Evolutionary conservation across 2,329 filamentous ascomycete genomes (phyloP).

Genomic region (Lasiodiplodia citricola): DNA sequence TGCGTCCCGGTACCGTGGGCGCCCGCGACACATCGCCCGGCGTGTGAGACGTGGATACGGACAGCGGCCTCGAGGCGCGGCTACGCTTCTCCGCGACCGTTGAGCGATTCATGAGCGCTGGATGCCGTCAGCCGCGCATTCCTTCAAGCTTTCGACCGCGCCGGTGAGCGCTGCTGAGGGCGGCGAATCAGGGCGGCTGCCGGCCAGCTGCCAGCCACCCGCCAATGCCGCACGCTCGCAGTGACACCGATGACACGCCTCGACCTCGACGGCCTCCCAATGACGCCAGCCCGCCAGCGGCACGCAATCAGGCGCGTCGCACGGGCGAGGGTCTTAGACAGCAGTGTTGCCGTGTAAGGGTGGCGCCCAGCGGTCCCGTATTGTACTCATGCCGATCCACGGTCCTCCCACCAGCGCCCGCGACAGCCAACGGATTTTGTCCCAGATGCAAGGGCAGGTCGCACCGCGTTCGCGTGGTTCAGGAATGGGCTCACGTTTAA

Average conservation of each 20-base stretch:
- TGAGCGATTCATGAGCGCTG: conserved; percentile 16
- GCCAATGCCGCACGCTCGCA: conserved; percentile 20
- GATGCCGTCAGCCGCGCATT: conserved; percentile 22
- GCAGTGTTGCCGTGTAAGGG: conserved; percentile 17
- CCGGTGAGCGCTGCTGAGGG: background rate
- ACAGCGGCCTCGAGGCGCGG: conserved; percentile 11
- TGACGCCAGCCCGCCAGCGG: conserved; percentile 21
- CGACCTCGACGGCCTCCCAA: conserved; percentile 16
- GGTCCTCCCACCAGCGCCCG: background rate
- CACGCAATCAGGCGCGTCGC: conserved; percentile 25
- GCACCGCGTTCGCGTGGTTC: conserved; percentile 27
- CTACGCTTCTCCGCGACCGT: conserved; percentile 24
- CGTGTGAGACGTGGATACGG: conserved; percentile 23
- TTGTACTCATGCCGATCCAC: conserved; percentile 22
- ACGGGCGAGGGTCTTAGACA: conserved; percentile 23
- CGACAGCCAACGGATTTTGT: conserved; percentile 23
- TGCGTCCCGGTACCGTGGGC: conserved; percentile 23
- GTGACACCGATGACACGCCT: conserved; percentile 24
- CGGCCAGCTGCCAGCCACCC: conserved; percentile 23
- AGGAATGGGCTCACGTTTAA: conserved; percentile 25
- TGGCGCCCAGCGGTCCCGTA: conserved; percentile 21
- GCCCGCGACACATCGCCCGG: conserved; percentile 15
- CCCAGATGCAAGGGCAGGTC: conserved; percentile 27
- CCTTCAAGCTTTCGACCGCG: conserved; percentile 24
- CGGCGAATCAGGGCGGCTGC: conserved; percentile 20